Evolutionary conservation across 139 green algal genomes (phyloP).

Genomic region (Chlamydomonas incerta): DNA sequence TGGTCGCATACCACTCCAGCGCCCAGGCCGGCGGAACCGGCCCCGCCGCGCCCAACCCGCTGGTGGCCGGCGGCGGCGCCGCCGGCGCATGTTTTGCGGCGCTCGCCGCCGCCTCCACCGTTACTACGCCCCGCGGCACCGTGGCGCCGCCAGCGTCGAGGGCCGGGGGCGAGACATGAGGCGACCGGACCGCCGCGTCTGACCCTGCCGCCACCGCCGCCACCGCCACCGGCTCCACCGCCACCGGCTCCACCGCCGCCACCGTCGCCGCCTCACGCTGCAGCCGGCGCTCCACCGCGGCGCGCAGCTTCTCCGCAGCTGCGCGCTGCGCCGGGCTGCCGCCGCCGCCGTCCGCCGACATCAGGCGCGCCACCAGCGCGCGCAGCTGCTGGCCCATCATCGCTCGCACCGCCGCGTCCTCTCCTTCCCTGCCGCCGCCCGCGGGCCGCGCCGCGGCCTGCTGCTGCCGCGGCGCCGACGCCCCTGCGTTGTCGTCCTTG

Average conservation of each 20-base stretch:
- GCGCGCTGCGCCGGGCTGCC: not conserved
- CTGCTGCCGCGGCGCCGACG: too few species aligned
- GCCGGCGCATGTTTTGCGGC: too few species aligned
- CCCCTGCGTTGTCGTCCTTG: not conserved
- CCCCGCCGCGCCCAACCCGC: not conserved
- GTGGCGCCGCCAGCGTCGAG: too few species aligned
- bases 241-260: too few species aligned
- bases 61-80: not conserved
- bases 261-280: not conserved
- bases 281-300: constrained; percentile 12
- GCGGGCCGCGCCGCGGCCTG: too few species aligned
- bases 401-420: not conserved
- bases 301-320: not conserved
- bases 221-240: too few species aligned
- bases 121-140: too few species aligned
- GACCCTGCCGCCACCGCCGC: not conserved
- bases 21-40: not conserved
- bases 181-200: too few species aligned
- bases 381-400: not conserved
- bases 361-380: not conserved
- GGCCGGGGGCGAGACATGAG: too few species aligned
- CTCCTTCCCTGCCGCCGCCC: not conserved
- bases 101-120: too few species aligned
- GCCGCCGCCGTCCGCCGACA: not conserved
- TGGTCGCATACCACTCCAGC: constrained; percentile 15